A percentile compares a stretch with the other conserved stretches of the same genome.
phyloP scores from a whole-genome alignment of 148 eudicot species.

The Rhododendron mucronatum region DNA sequence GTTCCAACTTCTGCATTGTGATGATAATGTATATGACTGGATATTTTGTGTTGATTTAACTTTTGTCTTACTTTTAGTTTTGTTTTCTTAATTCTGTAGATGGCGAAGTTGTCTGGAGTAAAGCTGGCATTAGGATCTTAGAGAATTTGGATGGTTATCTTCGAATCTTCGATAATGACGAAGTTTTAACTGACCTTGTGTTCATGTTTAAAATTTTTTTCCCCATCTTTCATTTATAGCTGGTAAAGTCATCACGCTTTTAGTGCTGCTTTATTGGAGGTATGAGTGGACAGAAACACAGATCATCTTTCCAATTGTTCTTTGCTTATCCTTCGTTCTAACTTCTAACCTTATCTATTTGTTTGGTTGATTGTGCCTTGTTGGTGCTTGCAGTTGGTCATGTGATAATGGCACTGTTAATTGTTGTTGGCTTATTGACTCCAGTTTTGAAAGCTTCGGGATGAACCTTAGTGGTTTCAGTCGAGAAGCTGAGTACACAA shows the following conservation, averaged over 20 bases:
- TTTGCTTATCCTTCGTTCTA: not conserved
- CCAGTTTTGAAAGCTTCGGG: not conserved
- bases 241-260: not conserved
- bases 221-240: not conserved
- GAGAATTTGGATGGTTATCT: not conserved
- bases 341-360: not conserved
- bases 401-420: not conserved
- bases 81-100: not conserved
- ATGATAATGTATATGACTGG: not conserved
- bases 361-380: not conserved
- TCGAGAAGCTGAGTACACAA: not conserved
- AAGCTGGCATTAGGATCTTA: not conserved
- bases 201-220: not conserved
- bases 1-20: not conserved
- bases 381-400: not conserved
- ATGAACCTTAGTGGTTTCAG: not conserved
- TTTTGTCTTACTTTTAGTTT: not conserved
- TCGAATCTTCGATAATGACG: not conserved
- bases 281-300: too few relatives aligned
- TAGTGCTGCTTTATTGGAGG: too few relatives aligned
- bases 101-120: not conserved
- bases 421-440: not conserved
- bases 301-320: too few relatives aligned
- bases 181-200: not conserved
- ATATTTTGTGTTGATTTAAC: not conserved